These are phyloP conservation scores for Wallemia ichthyophaga DNA, from an alignment of 1,284 basidiomycete genomes.

Conservation along the genomic window DNA sequence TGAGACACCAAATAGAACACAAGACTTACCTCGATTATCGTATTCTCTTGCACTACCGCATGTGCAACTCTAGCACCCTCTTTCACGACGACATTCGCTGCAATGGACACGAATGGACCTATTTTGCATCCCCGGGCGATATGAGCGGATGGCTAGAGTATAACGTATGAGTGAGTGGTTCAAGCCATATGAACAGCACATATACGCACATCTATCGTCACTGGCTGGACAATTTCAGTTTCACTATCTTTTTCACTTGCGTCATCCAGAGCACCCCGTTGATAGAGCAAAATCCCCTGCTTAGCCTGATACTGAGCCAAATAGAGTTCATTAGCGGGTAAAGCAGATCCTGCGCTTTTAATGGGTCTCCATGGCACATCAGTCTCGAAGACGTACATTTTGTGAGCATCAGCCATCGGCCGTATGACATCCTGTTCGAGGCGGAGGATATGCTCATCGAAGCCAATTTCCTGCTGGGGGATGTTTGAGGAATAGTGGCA, in stretches of 20 bases:
- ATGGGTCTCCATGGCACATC: slow-evolving; percentile 22
- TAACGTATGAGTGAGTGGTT: background rate
- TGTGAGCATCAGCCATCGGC: slow-evolving; percentile 18
- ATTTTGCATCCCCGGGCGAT: slow-evolving; percentile 20
- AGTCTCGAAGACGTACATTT: slow-evolving; percentile 22
- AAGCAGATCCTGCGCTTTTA: slow-evolving; percentile 22
- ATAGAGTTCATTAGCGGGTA: slow-evolving; percentile 21
- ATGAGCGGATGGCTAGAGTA: slow-evolving; percentile 12
- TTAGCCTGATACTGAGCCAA: slow-evolving; percentile 13
- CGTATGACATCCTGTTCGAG: slow-evolving; percentile 23
- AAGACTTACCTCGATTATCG: slow-evolving; percentile 14
- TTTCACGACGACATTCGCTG: slow-evolving; percentile 17
- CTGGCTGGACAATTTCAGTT: slow-evolving; percentile 17
- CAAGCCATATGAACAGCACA: background rate
- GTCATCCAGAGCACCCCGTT: too few relatives aligned
- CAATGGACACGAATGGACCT: slow-evolving; percentile 14
- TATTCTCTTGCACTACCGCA: slow-evolving; percentile 20
- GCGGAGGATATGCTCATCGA: slow-evolving; percentile 20
- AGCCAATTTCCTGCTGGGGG: slow-evolving; percentile 17
- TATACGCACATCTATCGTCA: slow-evolving; percentile 17
- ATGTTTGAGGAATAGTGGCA: slow-evolving; percentile 1
- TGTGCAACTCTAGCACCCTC: slow-evolving; percentile 20
- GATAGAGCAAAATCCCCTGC: slow-evolving; percentile 7
- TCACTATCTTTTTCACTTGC: slow-evolving; percentile 1
- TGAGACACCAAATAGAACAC: background rate